Evolutionary conservation across 2,329 filamentous ascomycete species (phyloP), one percentile per base, ranked within the genome.

Genomic region (Cladosporium sp.): DNA sequence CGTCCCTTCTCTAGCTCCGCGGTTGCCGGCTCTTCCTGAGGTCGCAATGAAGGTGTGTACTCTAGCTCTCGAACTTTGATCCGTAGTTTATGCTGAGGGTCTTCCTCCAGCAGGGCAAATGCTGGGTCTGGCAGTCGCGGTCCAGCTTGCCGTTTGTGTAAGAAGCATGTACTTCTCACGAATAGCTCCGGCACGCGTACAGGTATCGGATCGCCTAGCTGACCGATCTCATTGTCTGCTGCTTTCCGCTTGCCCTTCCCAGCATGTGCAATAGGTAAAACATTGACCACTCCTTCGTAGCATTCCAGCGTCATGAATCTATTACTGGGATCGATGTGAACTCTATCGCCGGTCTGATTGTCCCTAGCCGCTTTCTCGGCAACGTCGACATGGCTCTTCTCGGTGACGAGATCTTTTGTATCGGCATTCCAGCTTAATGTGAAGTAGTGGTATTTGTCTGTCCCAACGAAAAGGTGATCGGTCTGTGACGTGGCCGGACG

Each of bases 381-480:
- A 56, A 87, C 75, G 65, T 87, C 81, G 42, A 83, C 77, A 70
- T 81, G 83, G 59, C 77, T 80, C 72, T 83, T 80, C 63, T 84
- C 70, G 3, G 84, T 87, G 36, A 74, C 74, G 13, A 86, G 72
- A 55, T 80, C 74, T 19, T 77, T 78, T 22, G 68, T 74, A 1
- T 81, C 73, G 0, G 80, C 68, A 65, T 97, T 86, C 92, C 94
- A 99, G 15, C 82, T 85, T 19, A 96, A 74, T 1, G 91, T 96
- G 72, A 97, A 96, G 75, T 96, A 97, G 67, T 91, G 87, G 65
- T 90, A 89, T 56, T 89, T 85, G 70, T 96, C 89, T 47, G 94
- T 99, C 50, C 91, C 93, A 58, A 99, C 83, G 70, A 99, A 96
- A 60, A 99, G 83, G 61, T 97, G 84, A 65, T 97, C 91, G 48